phyloP scores from a whole-genome alignment of 1,284 basidiomycete species.

The Leccinum huronense region DNA sequence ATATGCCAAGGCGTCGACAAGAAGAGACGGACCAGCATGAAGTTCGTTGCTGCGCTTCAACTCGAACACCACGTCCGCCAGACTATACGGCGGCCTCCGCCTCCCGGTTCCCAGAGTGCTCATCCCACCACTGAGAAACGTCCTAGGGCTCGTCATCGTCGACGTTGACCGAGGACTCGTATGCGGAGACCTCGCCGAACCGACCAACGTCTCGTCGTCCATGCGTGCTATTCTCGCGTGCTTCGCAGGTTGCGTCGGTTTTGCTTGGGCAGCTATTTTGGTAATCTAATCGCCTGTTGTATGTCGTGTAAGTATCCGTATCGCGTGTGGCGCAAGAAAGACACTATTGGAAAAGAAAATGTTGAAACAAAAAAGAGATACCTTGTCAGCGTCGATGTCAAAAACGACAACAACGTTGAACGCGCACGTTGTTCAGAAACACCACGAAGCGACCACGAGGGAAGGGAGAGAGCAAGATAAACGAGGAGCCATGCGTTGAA shows the following conservation, averaged over 20 bases:
- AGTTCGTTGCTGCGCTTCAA: conserved; percentile 17
- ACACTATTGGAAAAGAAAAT: neutral
- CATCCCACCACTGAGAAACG: conserved; percentile 12
- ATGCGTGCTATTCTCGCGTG: conserved; percentile 10
- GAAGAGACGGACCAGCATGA: conserved; percentile 21
- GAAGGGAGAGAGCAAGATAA: neutral
- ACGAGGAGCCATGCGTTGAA: conserved; percentile 14
- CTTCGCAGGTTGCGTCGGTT: neutral
- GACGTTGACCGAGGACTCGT: conserved; percentile 25
- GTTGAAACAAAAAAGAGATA: neutral
- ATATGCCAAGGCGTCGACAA: neutral
- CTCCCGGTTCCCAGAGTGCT: conserved; percentile 8
- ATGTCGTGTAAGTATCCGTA: neutral
- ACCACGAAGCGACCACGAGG: conserved; percentile 22
- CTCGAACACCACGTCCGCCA: conserved; percentile 28
- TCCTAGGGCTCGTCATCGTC: conserved; percentile 21
- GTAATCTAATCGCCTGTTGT: neutral
- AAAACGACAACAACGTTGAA: conserved; percentile 3
- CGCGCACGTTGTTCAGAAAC: conserved; percentile 2
- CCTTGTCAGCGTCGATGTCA: conserved; percentile 13
- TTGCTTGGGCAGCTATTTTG: conserved; percentile 5
- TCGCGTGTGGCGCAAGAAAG: neutral
- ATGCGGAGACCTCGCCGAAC: conserved; percentile 21
- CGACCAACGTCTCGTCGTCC: conserved; percentile 31
- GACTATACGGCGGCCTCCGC: conserved; percentile 12